Base-by-base conservation (phyloP, 2,329 filamentous ascomycete species). In the Cadophora sp. region DNA sequence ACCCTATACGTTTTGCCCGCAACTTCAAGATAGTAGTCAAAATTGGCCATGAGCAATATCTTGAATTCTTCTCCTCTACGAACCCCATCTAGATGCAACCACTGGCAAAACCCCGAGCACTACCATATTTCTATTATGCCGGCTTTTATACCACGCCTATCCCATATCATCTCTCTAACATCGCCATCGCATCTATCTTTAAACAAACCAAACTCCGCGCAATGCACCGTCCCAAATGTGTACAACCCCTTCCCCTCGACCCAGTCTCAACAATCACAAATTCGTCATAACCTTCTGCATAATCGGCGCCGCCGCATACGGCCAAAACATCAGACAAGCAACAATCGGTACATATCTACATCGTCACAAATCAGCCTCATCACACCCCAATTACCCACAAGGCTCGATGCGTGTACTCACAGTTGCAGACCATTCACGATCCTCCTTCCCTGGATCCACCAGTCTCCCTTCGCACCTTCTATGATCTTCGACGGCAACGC, bases 261-360 rank as follows among this genome's bases (percentile, higher is more conserved):
- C 27, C 24, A 27, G 2, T 14, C 6, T 24, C 36, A 1, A 13
- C 30, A 13, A 20, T 43, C 36, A 58, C 36, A 43, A 41, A 43
- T 39, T 27, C 55, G 33, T 58, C 55, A 41, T 39, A 24, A 58
- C 20, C 55, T 18, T 39, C 36, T 24, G 36, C 55, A 58, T 58
- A 24, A 43, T 27, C 33, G 36, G 55, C 33, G 55, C 55, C 20
- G 14, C 55, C 36, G 55, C 55, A 43, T 43, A 58, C 33, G 55
- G 55, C 55, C 55, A 58, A 27, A 58, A 58, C 36, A 58, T 58
- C n/a, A 58, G 14, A 14, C 33, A 22, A 13, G 55, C 20, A 16
- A 58, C 55, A 39, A 58, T 41, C 20, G 55, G 55, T 27, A 58
- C 36, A 58, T 58, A 58, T 22, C 55, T 58, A 41, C 2, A 58